Conservation (phyloP, 1,139 yeast species). For the Geotrichum fermentans region DNA sequence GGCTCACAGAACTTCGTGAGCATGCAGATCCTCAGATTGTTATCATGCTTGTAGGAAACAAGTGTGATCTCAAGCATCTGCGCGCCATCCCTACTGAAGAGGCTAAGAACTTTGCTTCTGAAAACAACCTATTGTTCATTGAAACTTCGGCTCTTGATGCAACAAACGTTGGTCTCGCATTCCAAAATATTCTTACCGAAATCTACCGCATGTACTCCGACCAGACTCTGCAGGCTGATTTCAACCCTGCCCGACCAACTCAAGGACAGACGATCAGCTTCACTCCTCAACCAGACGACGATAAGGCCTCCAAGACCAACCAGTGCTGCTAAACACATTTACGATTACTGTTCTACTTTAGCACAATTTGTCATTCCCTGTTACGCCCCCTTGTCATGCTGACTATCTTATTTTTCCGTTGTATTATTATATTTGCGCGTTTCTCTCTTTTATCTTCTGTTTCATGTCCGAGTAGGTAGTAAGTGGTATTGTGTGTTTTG, state of each 20-base stretch:
- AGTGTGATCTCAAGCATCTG: slow-evolving; percentile 90
- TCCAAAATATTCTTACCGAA: slow-evolving; percentile 85
- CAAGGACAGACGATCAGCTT: slow-evolving; percentile 87
- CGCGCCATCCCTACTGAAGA: slow-evolving; percentile 98
- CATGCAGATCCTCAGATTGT: slow-evolving; percentile 97
- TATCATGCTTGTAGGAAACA: slow-evolving; percentile 93
- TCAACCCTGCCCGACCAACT: slow-evolving; percentile 48
- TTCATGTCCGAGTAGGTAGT: slow-evolving; percentile 7
- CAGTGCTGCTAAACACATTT: slow-evolving; percentile 36
- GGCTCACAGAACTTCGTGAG: slow-evolving; percentile 93
- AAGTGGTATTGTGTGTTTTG: slow-evolving; percentile 3
- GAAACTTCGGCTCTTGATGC: slow-evolving; percentile 97
- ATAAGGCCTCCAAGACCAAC: slow-evolving; percentile 65
- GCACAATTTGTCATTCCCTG: no score
- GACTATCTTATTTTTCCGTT: slow-evolving; percentile 14
- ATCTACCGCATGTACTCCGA: slow-evolving; percentile 80
- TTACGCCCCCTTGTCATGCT: slow-evolving; percentile 1
- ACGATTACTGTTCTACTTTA: no score
- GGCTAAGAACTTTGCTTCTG: slow-evolving; percentile 89
- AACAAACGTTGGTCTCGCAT: slow-evolving; percentile 90
- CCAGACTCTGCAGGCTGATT: slow-evolving; percentile 41
- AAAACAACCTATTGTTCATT: slow-evolving; percentile 84
- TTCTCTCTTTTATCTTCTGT: slow-evolving; percentile 3
- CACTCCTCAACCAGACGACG: slow-evolving; percentile 89
- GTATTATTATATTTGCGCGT: slow-evolving; percentile 6